Evolutionary conservation across 2,329 filamentous ascomycete genomes (phyloP), one percentile per base, ranked within the genome.

Genomic region (Pleomassaria siparia): DNA sequence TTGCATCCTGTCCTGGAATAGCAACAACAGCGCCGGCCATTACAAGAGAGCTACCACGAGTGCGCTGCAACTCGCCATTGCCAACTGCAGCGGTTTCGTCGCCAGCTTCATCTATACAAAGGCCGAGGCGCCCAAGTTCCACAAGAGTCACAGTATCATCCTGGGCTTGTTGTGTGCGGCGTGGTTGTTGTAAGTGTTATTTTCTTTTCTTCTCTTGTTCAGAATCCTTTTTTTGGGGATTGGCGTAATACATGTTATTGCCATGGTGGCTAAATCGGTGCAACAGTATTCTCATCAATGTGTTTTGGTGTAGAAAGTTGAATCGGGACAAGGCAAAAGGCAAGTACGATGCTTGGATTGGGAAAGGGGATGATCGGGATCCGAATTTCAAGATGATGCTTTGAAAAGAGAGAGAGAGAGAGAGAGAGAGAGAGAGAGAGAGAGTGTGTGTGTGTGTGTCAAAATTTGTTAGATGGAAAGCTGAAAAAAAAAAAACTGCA

Each of bases 21-120:
- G 81, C 2, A 87, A 87, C 61, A 87, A 87, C 62, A 83, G 80
- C 0, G 83, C 84, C 0, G 83, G 81, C 0, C 85, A 88, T 60
- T 88, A 87, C 60, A 88, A 88, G 64, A 73, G 85, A 12, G 85
- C 86, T 0, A 87, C 85, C 0, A 85, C 84, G 0, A 81, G 80
- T 1, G 85, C 80, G 0, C 58, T 87, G 55, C 84, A 88, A 64
- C 72, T 88, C 21, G 80, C 80, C 1, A 81, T 87, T 54, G 85
- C 84, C 0, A 88, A 88, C 54, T 80, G 77, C 7, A 84, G 84
- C 37, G 85, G 85, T 0, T 86, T 87, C 55, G 83, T 87, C 2
- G 80, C 84, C 0, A 81, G 78, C 0, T 86, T 86, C 59, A 78
- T 83, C 4, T 87, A 87, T 53, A 82, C 81, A 2, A 75, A 74